Base-by-base conservation (phyloP, 805 yeast species). In the Candida rishiriensis region DNA sequence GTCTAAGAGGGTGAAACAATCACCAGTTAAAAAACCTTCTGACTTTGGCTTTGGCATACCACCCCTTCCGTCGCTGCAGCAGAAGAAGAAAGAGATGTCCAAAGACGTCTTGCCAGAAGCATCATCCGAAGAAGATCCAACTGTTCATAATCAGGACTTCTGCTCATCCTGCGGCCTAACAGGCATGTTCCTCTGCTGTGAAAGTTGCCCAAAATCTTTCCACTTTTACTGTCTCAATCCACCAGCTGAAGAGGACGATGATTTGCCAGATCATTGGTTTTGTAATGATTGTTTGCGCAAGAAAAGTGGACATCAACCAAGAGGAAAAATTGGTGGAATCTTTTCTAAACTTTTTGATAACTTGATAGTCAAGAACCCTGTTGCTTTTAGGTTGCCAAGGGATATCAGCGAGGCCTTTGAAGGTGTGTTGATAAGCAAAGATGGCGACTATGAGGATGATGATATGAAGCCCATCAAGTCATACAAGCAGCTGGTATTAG, bases 191-290 rank as follows among this genome's bases (percentile, higher is more conserved):
- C 70, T 91, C 18, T 93, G 98, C 65, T 91, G 99, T 66, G 99
- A 91, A 55, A 73, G 86, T 2, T 91, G 99, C 64, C 97, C 97
- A 0, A 75, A 75, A 55, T 86, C 96, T 2, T 93, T 91, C 65
- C 99, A 91, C 60, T 88, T 93, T 59, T 72, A 86, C 5, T 91
- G 99, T 62, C 77, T 91, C 48, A 85, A 87, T 55, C 98, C 98
- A 3, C 98, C 99, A 0, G 66, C 83, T 30, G 88, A 84, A 53
- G 88, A 84, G 35, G 72, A 76, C 40, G 60, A 74, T 33, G 60
- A 74, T 33, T 65, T 88, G 8, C 98, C 98, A 0, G 96, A 85
- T 32, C 84, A 80, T 49, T 91, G 99, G 99, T 80, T 74, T 52
- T 91, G 99, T 66, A 74, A 75, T 13, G 88, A 85, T 55, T 91